phyloP scores from a whole-genome alignment of 2,329 filamentous ascomycete species.

The Kalaharituber pfeilii region DNA sequence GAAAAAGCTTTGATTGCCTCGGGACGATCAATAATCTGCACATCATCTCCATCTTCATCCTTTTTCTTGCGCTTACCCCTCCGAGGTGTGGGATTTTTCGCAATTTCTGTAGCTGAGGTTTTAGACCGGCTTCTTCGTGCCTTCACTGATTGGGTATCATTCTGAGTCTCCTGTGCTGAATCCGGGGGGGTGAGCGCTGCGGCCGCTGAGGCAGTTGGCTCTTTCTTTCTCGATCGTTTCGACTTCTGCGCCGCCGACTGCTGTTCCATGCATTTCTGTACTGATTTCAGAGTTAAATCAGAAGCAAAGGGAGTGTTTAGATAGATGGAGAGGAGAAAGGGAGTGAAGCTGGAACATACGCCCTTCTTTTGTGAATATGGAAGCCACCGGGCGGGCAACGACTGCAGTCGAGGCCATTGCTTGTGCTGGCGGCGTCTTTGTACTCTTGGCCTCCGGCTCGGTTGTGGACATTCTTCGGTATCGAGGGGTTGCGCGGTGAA shows the following conservation, averaged over 20 bases:
- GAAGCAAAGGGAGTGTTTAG: background rate
- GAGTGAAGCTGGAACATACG: background rate
- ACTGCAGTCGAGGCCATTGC: background rate
- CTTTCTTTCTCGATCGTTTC: background rate
- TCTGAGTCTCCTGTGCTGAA: background rate
- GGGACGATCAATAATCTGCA: background rate
- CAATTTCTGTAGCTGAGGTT: background rate
- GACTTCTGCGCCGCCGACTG: background rate
- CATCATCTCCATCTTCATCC: background rate
- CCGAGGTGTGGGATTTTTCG: background rate
- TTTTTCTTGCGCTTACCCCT: background rate
- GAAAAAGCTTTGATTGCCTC: background rate
- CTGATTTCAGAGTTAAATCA: background rate
- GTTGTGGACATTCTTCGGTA: background rate
- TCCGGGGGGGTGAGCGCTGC: background rate
- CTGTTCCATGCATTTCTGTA: background rate
- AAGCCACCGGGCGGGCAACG: background rate
- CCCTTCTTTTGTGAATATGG: constrained; percentile 1
- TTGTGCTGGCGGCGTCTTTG: background rate
- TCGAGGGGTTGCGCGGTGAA: background rate
- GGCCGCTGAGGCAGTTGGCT: background rate
- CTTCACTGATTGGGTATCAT: background rate
- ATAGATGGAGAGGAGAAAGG: background rate
- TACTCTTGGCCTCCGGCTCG: background rate
- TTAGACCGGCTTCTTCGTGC: background rate